phyloP scores from a whole-genome alignment of 768 basidiomycete genomes.

The Rhizopogon vulgaris region DNA sequence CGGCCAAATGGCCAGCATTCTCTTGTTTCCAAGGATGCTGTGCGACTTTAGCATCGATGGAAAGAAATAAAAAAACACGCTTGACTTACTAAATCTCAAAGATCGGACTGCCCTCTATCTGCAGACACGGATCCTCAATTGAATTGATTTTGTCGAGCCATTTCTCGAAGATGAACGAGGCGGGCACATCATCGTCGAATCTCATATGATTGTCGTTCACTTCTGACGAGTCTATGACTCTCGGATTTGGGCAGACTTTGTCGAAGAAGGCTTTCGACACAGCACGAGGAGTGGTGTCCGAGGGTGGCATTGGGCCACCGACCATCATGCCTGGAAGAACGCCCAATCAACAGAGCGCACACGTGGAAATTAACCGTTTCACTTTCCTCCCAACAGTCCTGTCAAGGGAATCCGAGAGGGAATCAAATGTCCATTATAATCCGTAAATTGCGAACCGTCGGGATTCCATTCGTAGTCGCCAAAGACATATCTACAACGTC shows the following conservation, averaged over 20 bases:
- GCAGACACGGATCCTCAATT: constrained; percentile 35
- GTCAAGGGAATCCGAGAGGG: constrained; percentile 38
- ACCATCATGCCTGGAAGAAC: constrained; percentile 31
- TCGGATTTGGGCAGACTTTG: constrained; percentile 34
- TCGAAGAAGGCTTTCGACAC: constrained; percentile 33
- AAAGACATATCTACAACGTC: constrained; percentile 32
- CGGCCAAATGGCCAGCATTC: constrained; percentile 31
- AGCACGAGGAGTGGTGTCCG: constrained; percentile 26
- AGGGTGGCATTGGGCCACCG: constrained; percentile 31
- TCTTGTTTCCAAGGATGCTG: constrained; percentile 29
- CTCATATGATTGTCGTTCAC: constrained; percentile 25
- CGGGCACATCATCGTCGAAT: constrained; percentile 19
- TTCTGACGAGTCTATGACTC: constrained; percentile 23
- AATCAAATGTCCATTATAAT: constrained; percentile 29
- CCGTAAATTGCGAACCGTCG: constrained; percentile 28
- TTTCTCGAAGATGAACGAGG: constrained; percentile 25
- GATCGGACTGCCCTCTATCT: constrained; percentile 25
- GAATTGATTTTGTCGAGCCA: constrained; percentile 32
- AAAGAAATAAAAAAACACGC: background rate
- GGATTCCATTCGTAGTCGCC: constrained; percentile 37
- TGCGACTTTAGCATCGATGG: background rate
- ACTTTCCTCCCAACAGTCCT: constrained; percentile 32
- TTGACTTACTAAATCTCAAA: constrained; percentile 32
- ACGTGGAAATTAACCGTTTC: background rate
- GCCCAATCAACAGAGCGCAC: background rate